phyloP scores from a whole-genome alignment of 2,329 filamentous ascomycete species.

The Colletotrichum sp. region DNA sequence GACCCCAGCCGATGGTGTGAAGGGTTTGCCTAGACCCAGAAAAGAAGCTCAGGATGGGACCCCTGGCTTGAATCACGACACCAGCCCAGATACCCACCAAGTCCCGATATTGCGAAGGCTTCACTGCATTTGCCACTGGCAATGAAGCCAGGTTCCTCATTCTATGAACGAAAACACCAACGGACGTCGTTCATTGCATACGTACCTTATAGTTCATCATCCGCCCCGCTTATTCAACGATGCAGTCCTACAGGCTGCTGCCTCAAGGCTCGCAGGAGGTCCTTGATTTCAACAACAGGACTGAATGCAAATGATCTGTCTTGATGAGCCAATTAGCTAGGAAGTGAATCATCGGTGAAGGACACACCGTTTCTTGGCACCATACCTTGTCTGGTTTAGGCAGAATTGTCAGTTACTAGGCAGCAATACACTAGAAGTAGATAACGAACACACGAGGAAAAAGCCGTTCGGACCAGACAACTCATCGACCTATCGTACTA shows the following conservation, averaged over 20 bases:
- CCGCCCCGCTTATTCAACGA: not conserved
- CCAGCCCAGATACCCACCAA: not conserved
- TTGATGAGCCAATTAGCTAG: not conserved
- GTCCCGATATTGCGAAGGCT: not conserved
- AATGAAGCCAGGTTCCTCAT: not conserved
- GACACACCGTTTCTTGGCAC: not conserved
- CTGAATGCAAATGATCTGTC: fast-evolving
- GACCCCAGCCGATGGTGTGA: not conserved
- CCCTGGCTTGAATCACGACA: not conserved
- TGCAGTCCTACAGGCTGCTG: not conserved
- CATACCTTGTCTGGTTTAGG: not conserved
- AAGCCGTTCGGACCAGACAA: not conserved
- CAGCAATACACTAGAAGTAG: not conserved
- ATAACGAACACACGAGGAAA: not conserved
- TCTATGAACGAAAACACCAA: not conserved
- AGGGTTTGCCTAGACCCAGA: not conserved
- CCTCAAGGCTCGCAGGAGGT: not conserved
- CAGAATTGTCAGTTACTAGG: not conserved
- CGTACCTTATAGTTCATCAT: not conserved
- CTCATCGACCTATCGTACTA: not conserved
- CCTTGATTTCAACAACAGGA: not conserved
- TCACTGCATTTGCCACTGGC: not conserved
- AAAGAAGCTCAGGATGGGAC: not conserved
- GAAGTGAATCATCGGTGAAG: not conserved
- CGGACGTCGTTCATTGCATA: not conserved